Evolutionary conservation across 352 stramenopile genomes (phyloP).

Genomic region (Phytophthora boehmeriae): DNA sequence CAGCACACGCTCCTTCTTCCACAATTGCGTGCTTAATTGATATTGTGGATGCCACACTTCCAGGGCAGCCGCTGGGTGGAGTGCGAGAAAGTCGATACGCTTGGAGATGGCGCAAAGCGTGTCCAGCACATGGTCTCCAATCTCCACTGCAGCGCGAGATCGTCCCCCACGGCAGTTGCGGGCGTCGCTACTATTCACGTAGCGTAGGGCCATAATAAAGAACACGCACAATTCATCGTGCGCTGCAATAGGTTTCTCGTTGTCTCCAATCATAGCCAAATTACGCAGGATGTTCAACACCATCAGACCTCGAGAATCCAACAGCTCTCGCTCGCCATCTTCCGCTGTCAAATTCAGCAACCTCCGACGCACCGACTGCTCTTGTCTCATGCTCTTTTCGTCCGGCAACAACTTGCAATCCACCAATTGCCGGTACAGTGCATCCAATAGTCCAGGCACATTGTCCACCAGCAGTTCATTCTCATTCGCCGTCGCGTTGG

Average conservation of each 20-base stretch:
- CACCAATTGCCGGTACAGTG: conserved; percentile 72
- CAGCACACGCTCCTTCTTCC: conserved; percentile 61
- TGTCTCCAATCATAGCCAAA: conserved; percentile 70
- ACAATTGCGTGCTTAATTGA: conserved; percentile 63
- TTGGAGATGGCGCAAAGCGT: conserved; percentile 76
- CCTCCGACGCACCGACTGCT: conserved; percentile 23
- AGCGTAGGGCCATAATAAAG: conserved; percentile 62
- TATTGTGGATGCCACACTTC: conserved; percentile 68
- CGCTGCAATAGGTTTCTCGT: conserved; percentile 66
- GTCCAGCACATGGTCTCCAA: conserved; percentile 75
- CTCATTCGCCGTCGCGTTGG: conserved; percentile 42
- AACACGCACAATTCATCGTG: conserved; percentile 73
- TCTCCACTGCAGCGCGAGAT: conserved; percentile 43
- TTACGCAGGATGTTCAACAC: conserved; percentile 86
- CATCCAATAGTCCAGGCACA: conserved; percentile 72
- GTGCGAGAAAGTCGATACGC: conserved; percentile 69
- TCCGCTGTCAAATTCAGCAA: conserved; percentile 55
- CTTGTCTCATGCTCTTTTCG: conserved; percentile 24
- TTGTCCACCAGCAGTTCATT: conserved; percentile 72
- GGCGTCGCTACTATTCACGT: conserved; percentile 37
- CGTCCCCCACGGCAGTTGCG: conserved; percentile 25
- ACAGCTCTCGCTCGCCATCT: conserved; percentile 55
- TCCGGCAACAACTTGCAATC: conserved; percentile 53
- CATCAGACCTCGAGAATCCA: conserved; percentile 57
- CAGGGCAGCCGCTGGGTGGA: conserved; percentile 58